Conservation (phyloP, 129 eudicot genomes). For the Smallanthus sonchifolius region DNA sequence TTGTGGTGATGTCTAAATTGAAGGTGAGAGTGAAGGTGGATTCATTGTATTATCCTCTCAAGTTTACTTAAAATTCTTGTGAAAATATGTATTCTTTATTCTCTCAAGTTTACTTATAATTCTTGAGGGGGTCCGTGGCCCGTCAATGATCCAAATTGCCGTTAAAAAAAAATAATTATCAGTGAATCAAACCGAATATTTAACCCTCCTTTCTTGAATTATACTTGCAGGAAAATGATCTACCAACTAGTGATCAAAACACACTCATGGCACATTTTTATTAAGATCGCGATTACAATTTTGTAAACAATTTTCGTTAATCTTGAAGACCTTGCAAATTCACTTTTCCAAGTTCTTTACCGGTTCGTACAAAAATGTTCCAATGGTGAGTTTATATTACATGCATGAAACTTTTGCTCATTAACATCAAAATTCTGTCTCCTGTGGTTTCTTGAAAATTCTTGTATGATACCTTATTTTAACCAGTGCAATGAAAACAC, state of each 20-base stretch:
- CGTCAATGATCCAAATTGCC: too few relatives aligned
- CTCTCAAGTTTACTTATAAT: too few relatives aligned
- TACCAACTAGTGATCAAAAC: not conserved
- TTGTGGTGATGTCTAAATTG: not conserved
- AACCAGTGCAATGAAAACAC: not conserved
- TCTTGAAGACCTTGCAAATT: not conserved
- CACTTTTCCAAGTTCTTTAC: not conserved
- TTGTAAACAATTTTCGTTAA: not conserved
- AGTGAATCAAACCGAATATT: too few relatives aligned
- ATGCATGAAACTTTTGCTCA: not conserved
- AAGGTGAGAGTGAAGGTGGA: not conserved
- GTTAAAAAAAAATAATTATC: too few relatives aligned
- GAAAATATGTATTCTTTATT: not conserved
- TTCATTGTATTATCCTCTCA: not conserved
- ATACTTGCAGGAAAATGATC: conserved; percentile 22
- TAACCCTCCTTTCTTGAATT: not conserved
- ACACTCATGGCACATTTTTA: not conserved
- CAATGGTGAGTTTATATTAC: not conserved
- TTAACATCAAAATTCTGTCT: not conserved
- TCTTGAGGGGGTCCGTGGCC: too few relatives aligned
- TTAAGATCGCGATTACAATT: not conserved
- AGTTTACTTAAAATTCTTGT: not conserved
- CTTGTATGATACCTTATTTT: not conserved
- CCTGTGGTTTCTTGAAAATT: not conserved
- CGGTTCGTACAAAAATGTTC: not conserved